Percentiles rank a stretch among this genome's conserved stretches.
phyloP scores from a whole-genome alignment of 768 basidiomycete genomes.

The Tremella fuciformis region DNA sequence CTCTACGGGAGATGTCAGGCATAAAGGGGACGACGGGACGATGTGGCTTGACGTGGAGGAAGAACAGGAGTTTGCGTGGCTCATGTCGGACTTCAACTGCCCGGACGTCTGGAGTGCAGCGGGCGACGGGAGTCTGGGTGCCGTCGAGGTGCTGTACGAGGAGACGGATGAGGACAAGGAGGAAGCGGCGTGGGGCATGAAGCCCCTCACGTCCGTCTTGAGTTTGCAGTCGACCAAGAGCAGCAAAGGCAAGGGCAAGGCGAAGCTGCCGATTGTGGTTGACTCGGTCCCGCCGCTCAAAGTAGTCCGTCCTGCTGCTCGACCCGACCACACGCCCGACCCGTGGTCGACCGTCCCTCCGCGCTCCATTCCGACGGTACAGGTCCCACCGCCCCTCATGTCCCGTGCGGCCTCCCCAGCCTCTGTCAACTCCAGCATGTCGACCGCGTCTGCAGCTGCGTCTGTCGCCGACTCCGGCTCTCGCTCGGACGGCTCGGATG shows the following conservation, averaged over 20 bases:
- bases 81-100: constrained; percentile 32
- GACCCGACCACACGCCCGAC: neutral
- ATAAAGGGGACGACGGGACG: constrained; percentile 28
- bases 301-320: neutral
- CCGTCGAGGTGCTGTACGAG: constrained; percentile 6
- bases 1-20: neutral
- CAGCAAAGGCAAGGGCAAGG: too few relatives aligned
- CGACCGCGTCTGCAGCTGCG: too few relatives aligned
- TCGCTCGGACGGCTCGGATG: too few relatives aligned
- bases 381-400: neutral
- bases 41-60: constrained; percentile 46
- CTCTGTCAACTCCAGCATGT: too few relatives aligned
- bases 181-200: constrained; percentile 33
- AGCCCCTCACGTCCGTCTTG: constrained; percentile 32
- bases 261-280: too few relatives aligned
- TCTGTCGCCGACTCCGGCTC: too few relatives aligned
- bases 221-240: constrained; percentile 4
- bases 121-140: neutral
- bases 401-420: too few relatives aligned
- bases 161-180: constrained; percentile 7
- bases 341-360: too few relatives aligned
- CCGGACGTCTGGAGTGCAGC: constrained; percentile 3
- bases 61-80: constrained; percentile 46
- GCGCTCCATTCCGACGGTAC: too few relatives aligned
- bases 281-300: neutral